A percentile compares a stretch with the other conserved stretches of the same genome.
phyloP scores from a whole-genome alignment of 345 rosid species.

The Lepidium africanum region DNA sequence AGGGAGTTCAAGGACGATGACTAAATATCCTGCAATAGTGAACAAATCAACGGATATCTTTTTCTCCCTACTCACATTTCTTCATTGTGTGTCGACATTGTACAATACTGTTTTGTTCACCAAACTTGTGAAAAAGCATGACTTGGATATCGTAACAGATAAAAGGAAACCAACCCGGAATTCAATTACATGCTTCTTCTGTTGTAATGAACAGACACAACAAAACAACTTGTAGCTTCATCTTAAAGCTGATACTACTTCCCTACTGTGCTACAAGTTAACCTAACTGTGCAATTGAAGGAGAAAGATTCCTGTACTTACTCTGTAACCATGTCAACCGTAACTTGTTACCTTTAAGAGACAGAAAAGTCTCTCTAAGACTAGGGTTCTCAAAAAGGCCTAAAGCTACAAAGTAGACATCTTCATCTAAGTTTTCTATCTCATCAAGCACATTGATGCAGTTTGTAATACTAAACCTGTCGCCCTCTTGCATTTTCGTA shows the following conservation, averaged over 20 bases:
- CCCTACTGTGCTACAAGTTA: background rate
- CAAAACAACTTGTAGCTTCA: background rate
- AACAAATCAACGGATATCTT: background rate
- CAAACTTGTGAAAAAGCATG: background rate
- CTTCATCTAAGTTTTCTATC: conserved; percentile 45
- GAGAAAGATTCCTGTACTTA: conserved; percentile 30
- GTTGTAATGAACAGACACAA: background rate
- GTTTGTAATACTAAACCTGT: conserved; percentile 42
- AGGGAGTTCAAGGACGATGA: conserved; percentile 71
- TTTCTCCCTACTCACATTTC: conserved; percentile 8
- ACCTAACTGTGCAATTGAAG: conserved; percentile 5
- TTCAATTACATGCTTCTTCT: background rate
- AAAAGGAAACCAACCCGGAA: background rate
- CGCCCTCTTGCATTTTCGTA: conserved; percentile 24
- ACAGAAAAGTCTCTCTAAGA: conserved; percentile 55
- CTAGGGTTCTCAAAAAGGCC: conserved; percentile 64
- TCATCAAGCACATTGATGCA: conserved; percentile 67
- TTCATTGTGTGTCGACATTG: background rate
- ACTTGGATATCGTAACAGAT: conserved; percentile 1
- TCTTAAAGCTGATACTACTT: background rate
- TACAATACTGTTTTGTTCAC: conserved; percentile 2
- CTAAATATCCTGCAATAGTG: conserved; percentile 18
- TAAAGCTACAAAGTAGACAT: conserved; percentile 51
- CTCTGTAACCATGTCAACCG: conserved; percentile 54
- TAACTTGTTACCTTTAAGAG: conserved; percentile 35